Conservation (phyloP, 805 yeast species). For the Ascoidea tarda region DNA sequence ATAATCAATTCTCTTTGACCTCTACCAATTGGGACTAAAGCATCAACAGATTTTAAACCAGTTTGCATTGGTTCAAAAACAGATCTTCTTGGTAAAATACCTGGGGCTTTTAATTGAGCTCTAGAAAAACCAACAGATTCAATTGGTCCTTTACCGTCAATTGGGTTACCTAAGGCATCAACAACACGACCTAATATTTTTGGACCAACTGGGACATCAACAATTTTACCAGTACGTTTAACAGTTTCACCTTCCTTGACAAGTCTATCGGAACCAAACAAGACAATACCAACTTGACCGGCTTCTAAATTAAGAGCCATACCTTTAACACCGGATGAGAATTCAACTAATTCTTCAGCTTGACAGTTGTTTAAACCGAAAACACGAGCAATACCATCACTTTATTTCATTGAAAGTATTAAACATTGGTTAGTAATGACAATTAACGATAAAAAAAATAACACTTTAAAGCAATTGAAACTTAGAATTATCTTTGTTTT, state of each 20-base stretch:
- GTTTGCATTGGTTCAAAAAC: conserved; percentile 99
- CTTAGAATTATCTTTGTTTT: background rate
- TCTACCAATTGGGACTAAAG: conserved; percentile 99
- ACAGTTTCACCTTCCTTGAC: conserved; percentile 99
- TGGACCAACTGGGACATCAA: conserved; percentile 98
- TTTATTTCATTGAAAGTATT: conserved; percentile 15
- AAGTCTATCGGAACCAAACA: conserved; percentile 97
- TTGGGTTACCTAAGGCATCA: conserved; percentile 98
- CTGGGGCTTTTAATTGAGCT: conserved; percentile 99
- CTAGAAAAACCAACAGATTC: conserved; percentile 72
- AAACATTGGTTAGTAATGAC: background rate
- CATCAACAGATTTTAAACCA: conserved; percentile 98
- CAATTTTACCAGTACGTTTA: conserved; percentile 99
- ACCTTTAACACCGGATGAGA: conserved; percentile 99
- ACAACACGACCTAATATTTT: conserved; percentile 97
- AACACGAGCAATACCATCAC: conserved; percentile 99
- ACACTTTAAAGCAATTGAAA: background rate
- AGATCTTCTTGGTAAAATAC: conserved; percentile 98
- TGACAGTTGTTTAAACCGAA: conserved; percentile 99
- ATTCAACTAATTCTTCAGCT: conserved; percentile 99
- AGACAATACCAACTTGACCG: conserved; percentile 99
- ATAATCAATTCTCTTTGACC: conserved; percentile 99
- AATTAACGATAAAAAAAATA: background rate
- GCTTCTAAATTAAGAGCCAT: conserved; percentile 99
- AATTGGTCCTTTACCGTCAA: conserved; percentile 99